A percentile compares a stretch with the other conserved stretches of the same genome.
phyloP scores from a whole-genome alignment of 148 eudicot species.

The Camellia japonica region DNA sequence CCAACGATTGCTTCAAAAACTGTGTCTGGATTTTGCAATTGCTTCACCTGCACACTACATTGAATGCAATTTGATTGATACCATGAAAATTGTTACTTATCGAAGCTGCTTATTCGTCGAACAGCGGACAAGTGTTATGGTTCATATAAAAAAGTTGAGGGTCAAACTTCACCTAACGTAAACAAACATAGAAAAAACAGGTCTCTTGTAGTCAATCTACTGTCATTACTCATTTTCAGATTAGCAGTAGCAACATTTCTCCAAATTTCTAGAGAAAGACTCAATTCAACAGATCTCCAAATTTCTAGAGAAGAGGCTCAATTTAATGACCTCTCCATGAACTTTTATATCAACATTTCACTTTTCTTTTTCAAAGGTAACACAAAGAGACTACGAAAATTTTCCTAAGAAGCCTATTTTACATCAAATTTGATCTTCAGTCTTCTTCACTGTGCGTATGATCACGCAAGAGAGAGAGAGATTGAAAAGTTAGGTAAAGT shows the following conservation, averaged over 20 bases:
- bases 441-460: too few relatives aligned
- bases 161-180: background rate
- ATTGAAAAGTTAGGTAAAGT: too few relatives aligned
- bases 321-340: background rate
- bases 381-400: too few relatives aligned
- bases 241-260: background rate
- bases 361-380: too few relatives aligned
- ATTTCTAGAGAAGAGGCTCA: background rate
- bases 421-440: too few relatives aligned
- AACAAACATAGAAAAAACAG: background rate
- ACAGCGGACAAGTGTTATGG: background rate
- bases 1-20: constrained; percentile 71
- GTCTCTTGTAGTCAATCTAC: background rate
- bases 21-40: constrained; percentile 76
- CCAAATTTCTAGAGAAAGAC: background rate
- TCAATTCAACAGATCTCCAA: background rate
- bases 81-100: background rate
- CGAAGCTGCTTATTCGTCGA: background rate
- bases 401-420: too few relatives aligned
- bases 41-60: constrained; percentile 87
- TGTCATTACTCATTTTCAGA: background rate
- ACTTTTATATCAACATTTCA: too few relatives aligned
- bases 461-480: too few relatives aligned
- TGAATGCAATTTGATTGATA: constrained; percentile 2
- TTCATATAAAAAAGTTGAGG: background rate